Evolutionary conservation across 2,329 filamentous ascomycete species (phyloP).

Genomic region (Calycina marina): DNA sequence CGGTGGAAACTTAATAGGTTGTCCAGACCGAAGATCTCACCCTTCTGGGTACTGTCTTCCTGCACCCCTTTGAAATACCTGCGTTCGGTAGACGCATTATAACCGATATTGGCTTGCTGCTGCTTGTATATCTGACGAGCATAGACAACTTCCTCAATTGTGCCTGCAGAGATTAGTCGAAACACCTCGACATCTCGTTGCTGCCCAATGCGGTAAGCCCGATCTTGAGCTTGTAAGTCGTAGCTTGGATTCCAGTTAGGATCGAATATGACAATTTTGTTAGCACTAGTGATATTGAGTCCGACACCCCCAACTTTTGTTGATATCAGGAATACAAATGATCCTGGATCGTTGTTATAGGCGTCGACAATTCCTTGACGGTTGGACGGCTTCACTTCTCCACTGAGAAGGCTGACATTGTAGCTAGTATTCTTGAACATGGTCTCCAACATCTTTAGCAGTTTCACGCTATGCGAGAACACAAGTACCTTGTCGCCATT

Average conservation of each 20-base stretch:
- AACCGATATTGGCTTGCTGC: slow-evolving; percentile 95
- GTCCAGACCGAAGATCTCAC: slow-evolving; percentile 81
- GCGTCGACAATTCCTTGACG: slow-evolving; percentile 71
- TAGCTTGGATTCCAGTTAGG: slow-evolving; percentile 96
- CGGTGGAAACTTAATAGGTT: slow-evolving; percentile 78
- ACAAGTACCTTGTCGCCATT: slow-evolving; percentile 90
- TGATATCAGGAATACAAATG: slow-evolving; percentile 93
- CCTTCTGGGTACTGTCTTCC: slow-evolving; percentile 65
- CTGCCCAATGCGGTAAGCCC: slow-evolving; percentile 92
- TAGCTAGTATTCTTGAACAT: slow-evolving; percentile 82
- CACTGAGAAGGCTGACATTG: slow-evolving; percentile 82
- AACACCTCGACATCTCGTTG: slow-evolving; percentile 89
- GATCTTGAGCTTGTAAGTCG: slow-evolving; percentile 89
- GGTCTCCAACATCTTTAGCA: slow-evolving; percentile 71
- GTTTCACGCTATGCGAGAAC: slow-evolving; percentile 80
- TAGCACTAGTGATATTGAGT: slow-evolving; percentile 91
- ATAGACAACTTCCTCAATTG: slow-evolving; percentile 94
- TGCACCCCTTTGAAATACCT: slow-evolving; percentile 94
- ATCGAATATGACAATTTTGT: slow-evolving; percentile 95
- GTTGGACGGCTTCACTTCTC: slow-evolving; percentile 68
- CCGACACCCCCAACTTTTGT: slow-evolving; percentile 88
- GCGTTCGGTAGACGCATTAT: slow-evolving; percentile 80
- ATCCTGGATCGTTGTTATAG: slow-evolving; percentile 75
- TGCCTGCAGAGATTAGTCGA: slow-evolving; percentile 76
- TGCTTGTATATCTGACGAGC: slow-evolving; percentile 98